phyloP scores from a whole-genome alignment of 306 rosid genomes.

The cucumber (Cucumis sativus) region Cucumber_9930_V3 NC_026656.2:14704001-14704500 shows the following conservation, averaged over 20 bases:
- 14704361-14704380: conserved; percentile 17
- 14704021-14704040: neutral
- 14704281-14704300: neutral
- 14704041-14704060: neutral
- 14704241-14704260: neutral
- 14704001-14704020: neutral
- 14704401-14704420: conserved; percentile 13
- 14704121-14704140: conserved; percentile 19
- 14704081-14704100: conserved; percentile 9
- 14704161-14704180: conserved; percentile 19
- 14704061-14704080: conserved; percentile 1
- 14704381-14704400: conserved; percentile 31
- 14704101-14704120: conserved; percentile 19
- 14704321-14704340: neutral
- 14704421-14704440: neutral
- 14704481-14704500: too few relatives aligned
- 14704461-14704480: too few relatives aligned
- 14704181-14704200: neutral
- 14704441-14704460: too few relatives aligned
- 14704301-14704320: neutral
- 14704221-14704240: neutral
- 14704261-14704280: neutral
- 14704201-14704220: neutral
- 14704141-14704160: neutral
- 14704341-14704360: conserved; percentile 20